A percentile compares a stretch with the other conserved stretches of the same genome.
Conservation (phyloP, 768 basidiomycete species). For the Auricularia cornea region DNA sequence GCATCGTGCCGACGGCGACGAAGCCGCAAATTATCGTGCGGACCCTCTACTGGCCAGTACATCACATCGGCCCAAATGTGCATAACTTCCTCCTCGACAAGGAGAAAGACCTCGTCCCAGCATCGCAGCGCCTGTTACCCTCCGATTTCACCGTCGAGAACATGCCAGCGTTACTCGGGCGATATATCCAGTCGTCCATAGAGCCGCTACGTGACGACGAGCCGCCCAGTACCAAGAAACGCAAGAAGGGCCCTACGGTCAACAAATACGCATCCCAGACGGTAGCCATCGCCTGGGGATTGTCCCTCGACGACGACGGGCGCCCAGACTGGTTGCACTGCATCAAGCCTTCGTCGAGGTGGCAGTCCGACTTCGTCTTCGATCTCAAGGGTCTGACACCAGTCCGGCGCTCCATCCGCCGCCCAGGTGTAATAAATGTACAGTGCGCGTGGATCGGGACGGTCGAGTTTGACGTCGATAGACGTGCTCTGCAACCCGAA, state of each 20-base stretch:
- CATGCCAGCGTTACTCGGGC: not conserved
- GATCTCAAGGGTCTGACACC: not conserved
- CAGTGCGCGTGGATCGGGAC: not conserved
- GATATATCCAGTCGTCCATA: not conserved
- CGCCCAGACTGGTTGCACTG: not conserved
- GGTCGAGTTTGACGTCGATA: not conserved
- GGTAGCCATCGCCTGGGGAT: not conserved
- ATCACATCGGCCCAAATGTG: not conserved
- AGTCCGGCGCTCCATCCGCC: not conserved
- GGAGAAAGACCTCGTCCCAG: not conserved
- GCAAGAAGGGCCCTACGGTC: not conserved
- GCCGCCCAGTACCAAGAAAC: not conserved
- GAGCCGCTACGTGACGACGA: not conserved
- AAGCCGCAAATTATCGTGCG: not conserved
- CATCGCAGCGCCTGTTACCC: not conserved
- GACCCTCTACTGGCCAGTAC: not conserved
- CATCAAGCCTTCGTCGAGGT: not conserved
- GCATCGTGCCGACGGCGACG: not conserved
- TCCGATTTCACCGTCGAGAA: not conserved
- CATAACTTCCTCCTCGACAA: not conserved
- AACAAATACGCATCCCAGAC: not conserved
- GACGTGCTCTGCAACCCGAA: not conserved
- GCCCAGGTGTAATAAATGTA: not conserved
- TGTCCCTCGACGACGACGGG: not conserved
- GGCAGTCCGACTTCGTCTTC: not conserved